A percentile compares a stretch with the other conserved stretches of the same genome.
Evolutionary conservation across 805 yeast genomes (phyloP).

Genomic region (Hanseniaspora jakobsenii): DNA sequence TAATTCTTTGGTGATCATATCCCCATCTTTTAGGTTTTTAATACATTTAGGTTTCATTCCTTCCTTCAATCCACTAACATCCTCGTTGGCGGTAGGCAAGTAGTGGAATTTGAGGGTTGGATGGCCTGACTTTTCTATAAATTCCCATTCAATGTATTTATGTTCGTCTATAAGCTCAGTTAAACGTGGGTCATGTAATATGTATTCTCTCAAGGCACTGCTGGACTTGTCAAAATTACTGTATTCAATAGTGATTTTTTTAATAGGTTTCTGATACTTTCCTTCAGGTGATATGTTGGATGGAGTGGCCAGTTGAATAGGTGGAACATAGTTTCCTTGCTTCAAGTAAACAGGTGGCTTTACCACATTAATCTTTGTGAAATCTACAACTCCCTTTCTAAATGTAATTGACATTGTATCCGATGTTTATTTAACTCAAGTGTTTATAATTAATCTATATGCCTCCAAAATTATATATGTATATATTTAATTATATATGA

Average conservation of each 20-base stretch:
- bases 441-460: too few species aligned
- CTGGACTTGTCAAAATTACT: conserved; percentile 97
- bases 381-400: conserved; percentile 4
- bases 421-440: too few species aligned
- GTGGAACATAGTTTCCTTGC: conserved; percentile 30
- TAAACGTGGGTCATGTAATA: conserved; percentile 38
- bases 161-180: conserved; percentile 45
- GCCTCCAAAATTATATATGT: too few species aligned
- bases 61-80: conserved; percentile 62
- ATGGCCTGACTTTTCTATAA: conserved; percentile 52
- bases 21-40: conserved; percentile 56
- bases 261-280: conserved; percentile 75
- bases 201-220: conserved; percentile 60
- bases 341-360: conserved; percentile 4
- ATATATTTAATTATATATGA: neutral
- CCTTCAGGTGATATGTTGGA: conserved; percentile 49
- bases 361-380: conserved; percentile 7
- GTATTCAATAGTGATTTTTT: conserved; percentile 59
- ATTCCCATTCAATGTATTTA: conserved; percentile 60
- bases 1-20: conserved; percentile 45
- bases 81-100: conserved; percentile 36
- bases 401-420: neutral
- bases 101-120: conserved; percentile 61
- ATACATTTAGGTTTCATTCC: conserved; percentile 51
- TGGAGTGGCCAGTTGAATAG: conserved; percentile 43